Conservation (phyloP, 78 protist genomes). For the Dictyostelium brefeldianum region DNA sequence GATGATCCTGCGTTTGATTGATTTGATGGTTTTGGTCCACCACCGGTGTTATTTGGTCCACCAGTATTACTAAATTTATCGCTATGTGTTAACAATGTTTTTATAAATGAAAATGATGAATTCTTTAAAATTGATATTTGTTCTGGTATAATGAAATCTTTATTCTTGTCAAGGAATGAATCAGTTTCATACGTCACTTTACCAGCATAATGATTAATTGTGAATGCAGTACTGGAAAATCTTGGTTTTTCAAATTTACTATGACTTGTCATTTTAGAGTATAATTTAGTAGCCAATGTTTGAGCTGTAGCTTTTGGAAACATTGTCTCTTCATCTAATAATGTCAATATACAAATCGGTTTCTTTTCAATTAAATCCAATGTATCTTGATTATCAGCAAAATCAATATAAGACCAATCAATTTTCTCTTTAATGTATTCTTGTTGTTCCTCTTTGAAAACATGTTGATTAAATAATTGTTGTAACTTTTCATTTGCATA, state of each 20-base stretch:
- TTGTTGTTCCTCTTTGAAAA: slow-evolving; percentile 91
- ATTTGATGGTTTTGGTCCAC: not conserved
- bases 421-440: slow-evolving; percentile 92
- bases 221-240: slow-evolving; percentile 68
- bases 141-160: slow-evolving; percentile 88
- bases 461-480: slow-evolving; percentile 87
- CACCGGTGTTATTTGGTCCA: not conserved
- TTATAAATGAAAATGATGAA: slow-evolving; percentile 19
- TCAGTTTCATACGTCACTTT: slow-evolving; percentile 88
- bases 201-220: slow-evolving; percentile 94
- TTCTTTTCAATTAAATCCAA: slow-evolving; percentile 88
- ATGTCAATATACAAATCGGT: slow-evolving; percentile 88
- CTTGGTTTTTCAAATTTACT: slow-evolving; percentile 80
- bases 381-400: slow-evolving; percentile 90
- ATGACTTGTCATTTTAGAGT: slow-evolving; percentile 25
- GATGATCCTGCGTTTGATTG: not conserved
- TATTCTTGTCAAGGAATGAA: slow-evolving; percentile 92
- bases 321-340: slow-evolving; percentile 94
- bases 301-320: slow-evolving; percentile 89
- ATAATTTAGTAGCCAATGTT: slow-evolving; percentile 74
- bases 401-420: slow-evolving; percentile 89
- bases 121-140: slow-evolving; percentile 65
- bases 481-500: slow-evolving; percentile 96
- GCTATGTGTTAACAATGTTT: not conserved
- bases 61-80: not conserved